phyloP scores from a whole-genome alignment of 2,329 filamentous ascomycete species.

The Sporothrix dimorphospora region DNA sequence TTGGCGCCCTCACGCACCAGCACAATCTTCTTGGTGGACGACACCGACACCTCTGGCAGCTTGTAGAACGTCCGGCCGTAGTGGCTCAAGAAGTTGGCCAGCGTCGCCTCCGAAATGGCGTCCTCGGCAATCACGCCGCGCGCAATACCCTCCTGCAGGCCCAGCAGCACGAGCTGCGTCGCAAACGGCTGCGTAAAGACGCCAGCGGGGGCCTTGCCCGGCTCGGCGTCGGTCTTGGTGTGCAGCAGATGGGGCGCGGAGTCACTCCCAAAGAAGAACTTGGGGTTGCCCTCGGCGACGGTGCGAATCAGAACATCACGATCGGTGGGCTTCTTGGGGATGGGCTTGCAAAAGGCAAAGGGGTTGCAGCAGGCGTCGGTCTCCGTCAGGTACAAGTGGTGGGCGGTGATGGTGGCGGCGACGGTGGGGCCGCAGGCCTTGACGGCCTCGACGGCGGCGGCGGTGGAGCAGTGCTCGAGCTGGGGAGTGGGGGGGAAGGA shows the following conservation, averaged over 20 bases:
- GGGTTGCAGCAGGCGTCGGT: slow-evolving; percentile 35
- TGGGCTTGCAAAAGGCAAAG: slow-evolving; percentile 64
- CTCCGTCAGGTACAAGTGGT: slow-evolving; percentile 71
- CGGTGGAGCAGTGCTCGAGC: slow-evolving; percentile 79
- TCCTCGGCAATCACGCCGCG: slow-evolving; percentile 54
- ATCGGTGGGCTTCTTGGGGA: slow-evolving; percentile 72
- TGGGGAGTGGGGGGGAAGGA: background rate
- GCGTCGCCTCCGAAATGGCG: slow-evolving; percentile 58
- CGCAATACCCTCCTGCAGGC: slow-evolving; percentile 63
- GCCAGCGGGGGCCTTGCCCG: slow-evolving; percentile 66
- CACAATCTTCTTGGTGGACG: slow-evolving; percentile 39
- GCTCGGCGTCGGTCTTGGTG: slow-evolving; percentile 56
- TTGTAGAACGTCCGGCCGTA: slow-evolving; percentile 60
- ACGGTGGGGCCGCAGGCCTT: slow-evolving; percentile 76
- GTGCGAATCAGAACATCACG: slow-evolving; percentile 72
- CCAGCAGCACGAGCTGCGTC: slow-evolving; percentile 59
- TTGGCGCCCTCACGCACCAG: slow-evolving; percentile 48
- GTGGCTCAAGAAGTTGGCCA: slow-evolving; percentile 58
- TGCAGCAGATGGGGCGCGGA: slow-evolving; percentile 67
- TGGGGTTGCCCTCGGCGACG: slow-evolving; percentile 59
- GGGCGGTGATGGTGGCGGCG: slow-evolving; percentile 79
- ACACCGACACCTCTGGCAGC: slow-evolving; percentile 39
- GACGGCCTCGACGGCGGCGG: slow-evolving; percentile 78
- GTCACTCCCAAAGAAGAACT: slow-evolving; percentile 74
- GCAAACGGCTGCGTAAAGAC: slow-evolving; percentile 80